Evolutionary conservation across 164 flowering plant species (phyloP).

Genomic region (Santalum album): DNA sequence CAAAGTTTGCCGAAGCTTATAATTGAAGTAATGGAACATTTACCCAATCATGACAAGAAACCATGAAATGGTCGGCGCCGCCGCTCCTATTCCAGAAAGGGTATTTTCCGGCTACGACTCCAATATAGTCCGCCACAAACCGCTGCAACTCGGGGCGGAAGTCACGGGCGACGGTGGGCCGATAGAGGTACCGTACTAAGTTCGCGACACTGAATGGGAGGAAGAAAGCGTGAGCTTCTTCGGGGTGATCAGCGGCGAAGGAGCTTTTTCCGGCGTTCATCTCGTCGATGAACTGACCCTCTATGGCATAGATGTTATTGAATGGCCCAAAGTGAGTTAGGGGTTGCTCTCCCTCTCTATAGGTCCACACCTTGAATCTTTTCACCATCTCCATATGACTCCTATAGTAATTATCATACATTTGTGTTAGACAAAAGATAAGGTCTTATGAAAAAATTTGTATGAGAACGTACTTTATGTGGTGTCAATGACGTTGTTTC

Average conservation of each 20-base stretch:
- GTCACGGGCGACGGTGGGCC: slow-evolving; percentile 14
- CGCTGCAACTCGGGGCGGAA: not conserved
- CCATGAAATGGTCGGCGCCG: slow-evolving; percentile 47
- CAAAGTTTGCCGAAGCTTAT: too few species aligned
- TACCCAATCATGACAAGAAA: slow-evolving; percentile 59
- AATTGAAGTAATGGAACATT: not conserved
- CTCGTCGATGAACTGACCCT: slow-evolving; percentile 65
- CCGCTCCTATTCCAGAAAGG: slow-evolving; percentile 35
- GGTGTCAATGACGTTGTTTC: too few species aligned
- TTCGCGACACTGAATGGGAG: slow-evolving; percentile 45
- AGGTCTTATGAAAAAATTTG: not conserved
- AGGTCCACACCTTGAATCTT: slow-evolving; percentile 55
- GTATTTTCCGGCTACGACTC: slow-evolving; percentile 14
- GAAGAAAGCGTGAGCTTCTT: slow-evolving; percentile 49
- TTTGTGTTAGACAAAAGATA: not conserved
- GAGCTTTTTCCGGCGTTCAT: slow-evolving; percentile 26
- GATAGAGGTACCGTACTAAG: slow-evolving; percentile 29
- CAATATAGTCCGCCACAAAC: slow-evolving; percentile 9
- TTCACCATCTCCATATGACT: slow-evolving; percentile 69
- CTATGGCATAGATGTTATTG: slow-evolving; percentile 42
- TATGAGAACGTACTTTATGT: too few species aligned
- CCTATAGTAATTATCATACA: slow-evolving; percentile 17
- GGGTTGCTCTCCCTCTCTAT: slow-evolving; percentile 63
- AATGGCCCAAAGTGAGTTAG: slow-evolving; percentile 46
- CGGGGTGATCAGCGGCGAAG: slow-evolving; percentile 33